phyloP scores from a whole-genome alignment of 805 yeast genomes.

The Priceomyces fermenticarens region DNA sequence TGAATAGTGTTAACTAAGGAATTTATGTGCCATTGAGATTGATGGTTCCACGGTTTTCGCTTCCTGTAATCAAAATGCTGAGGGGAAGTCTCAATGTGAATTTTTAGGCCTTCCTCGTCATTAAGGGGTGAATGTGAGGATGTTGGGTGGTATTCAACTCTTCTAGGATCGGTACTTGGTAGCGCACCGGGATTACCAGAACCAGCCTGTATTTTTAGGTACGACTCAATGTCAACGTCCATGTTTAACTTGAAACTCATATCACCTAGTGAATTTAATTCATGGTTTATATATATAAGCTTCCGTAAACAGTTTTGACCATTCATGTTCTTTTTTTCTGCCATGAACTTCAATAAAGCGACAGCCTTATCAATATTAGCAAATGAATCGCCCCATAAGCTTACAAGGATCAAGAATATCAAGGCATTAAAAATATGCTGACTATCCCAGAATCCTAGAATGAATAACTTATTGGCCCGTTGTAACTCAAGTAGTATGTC shows the following conservation, averaged over 20 bases:
- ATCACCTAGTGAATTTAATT: conserved; percentile 21
- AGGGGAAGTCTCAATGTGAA: neutral
- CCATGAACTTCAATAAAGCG: conserved; percentile 34
- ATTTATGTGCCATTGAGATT: conserved; percentile 13
- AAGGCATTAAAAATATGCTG: conserved; percentile 36
- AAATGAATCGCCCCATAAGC: conserved; percentile 16
- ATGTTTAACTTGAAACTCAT: conserved; percentile 18
- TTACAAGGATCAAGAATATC: conserved; percentile 24
- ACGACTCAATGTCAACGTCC: conserved; percentile 11
- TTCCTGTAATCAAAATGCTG: conserved; percentile 10
- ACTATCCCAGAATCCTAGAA: conserved; percentile 39
- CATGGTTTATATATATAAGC: conserved; percentile 23
- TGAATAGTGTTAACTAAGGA: conserved; percentile 23
- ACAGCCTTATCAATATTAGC: conserved; percentile 21
- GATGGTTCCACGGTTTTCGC: conserved; percentile 5
- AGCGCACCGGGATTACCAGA: no score
- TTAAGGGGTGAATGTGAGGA: neutral
- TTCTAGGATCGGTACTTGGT: neutral
- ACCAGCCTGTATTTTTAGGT: no score
- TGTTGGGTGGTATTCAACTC: neutral
- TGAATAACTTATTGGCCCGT: conserved; percentile 25
- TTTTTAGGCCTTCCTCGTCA: neutral
- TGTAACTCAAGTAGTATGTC: conserved; percentile 27
- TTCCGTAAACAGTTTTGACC: conserved; percentile 29
- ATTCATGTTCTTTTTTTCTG: conserved; percentile 30